These are phyloP conservation scores for Jackrogersella multiformis DNA, from an alignment of 495 filamentous ascomycete genomes.

Conservation along the genomic window DNA sequence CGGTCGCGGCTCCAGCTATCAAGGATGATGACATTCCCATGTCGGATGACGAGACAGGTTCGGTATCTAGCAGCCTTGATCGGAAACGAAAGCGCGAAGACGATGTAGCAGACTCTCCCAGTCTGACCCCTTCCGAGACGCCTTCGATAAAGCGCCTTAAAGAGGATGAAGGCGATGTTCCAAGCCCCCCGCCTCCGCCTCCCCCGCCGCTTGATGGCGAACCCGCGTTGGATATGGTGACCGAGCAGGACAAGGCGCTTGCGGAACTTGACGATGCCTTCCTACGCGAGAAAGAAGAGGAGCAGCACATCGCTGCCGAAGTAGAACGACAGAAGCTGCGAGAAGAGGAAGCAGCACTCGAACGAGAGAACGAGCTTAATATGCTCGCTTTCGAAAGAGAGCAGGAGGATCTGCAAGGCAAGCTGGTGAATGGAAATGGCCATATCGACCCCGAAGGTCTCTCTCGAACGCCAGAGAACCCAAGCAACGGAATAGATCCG, in stretches of 20 bases:
- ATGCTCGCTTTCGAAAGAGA: conserved; percentile 46
- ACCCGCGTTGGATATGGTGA: conserved; percentile 41
- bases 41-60: conserved; percentile 64
- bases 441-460: conserved; percentile 8
- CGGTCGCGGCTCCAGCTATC: conserved; percentile 45
- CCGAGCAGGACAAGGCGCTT: conserved; percentile 51
- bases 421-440: conserved; percentile 26
- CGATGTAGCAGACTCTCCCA: conserved; percentile 46
- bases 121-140: conserved; percentile 53
- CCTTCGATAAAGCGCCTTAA: conserved; percentile 60
- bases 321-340: conserved; percentile 44
- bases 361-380: conserved; percentile 48
- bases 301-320: conserved; percentile 54
- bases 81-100: conserved; percentile 72
- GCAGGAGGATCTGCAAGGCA: conserved; percentile 27
- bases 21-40: conserved; percentile 60
- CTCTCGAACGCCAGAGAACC: conserved; percentile 9
- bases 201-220: conserved; percentile 54
- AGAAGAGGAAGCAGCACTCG: conserved; percentile 43
- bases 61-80: conserved; percentile 50
- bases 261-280: conserved; percentile 55
- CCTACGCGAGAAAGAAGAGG: conserved; percentile 54
- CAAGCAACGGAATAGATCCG: conserved; percentile 5
- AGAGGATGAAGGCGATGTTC: conserved; percentile 51
- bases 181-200: conserved; percentile 49